Percentiles rank a stretch among this genome's conserved stretches.
These are phyloP conservation scores for Aspergillus transmontanensis DNA, from an alignment of 2,329 filamentous ascomycete genomes.

Conservation along the genomic window DNA sequence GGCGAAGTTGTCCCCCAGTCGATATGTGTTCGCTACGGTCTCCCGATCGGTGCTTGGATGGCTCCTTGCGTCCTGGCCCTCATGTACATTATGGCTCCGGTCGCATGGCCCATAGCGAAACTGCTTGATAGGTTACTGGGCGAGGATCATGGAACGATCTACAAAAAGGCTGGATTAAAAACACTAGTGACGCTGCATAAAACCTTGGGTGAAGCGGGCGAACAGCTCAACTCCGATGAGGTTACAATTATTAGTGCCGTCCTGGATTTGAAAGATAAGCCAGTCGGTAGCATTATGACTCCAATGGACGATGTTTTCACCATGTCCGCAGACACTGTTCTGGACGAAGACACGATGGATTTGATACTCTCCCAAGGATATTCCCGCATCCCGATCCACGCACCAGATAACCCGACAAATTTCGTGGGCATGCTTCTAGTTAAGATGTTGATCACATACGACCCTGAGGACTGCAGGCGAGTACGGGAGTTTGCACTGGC, in stretches of 20 bases:
- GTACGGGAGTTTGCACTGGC: conserved; percentile 91
- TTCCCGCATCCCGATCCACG: conserved; percentile 92
- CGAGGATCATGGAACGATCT: conserved; percentile 92
- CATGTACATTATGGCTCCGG: conserved; percentile 88
- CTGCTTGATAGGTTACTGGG: conserved; percentile 91
- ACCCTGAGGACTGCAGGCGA: conserved; percentile 85
- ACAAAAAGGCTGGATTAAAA: conserved; percentile 97
- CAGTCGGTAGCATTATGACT: conserved; percentile 95
- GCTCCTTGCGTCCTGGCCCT: conserved; percentile 80
- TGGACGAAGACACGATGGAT: conserved; percentile 95
- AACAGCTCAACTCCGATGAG: conserved; percentile 93
- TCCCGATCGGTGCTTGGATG: conserved; percentile 94
- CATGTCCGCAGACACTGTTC: conserved; percentile 89
- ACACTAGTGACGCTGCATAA: conserved; percentile 94
- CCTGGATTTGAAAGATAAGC: conserved; percentile 92
- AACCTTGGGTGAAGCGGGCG: conserved; percentile 78
- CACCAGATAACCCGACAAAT: conserved; percentile 78
- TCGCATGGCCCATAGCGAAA: conserved; percentile 95
- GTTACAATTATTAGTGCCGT: conserved; percentile 98
- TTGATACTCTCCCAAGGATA: conserved; percentile 90
- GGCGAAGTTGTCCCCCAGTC: conserved; percentile 96
- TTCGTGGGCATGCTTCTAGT: conserved; percentile 98
- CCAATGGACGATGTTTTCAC: conserved; percentile 97
- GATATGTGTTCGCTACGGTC: conserved; percentile 91
- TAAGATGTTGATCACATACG: conserved; percentile 98